These are phyloP conservation scores for Pseudonectria foliicola DNA, from an alignment of 2,329 filamentous ascomycete species.

Conservation along the genomic window DNA sequence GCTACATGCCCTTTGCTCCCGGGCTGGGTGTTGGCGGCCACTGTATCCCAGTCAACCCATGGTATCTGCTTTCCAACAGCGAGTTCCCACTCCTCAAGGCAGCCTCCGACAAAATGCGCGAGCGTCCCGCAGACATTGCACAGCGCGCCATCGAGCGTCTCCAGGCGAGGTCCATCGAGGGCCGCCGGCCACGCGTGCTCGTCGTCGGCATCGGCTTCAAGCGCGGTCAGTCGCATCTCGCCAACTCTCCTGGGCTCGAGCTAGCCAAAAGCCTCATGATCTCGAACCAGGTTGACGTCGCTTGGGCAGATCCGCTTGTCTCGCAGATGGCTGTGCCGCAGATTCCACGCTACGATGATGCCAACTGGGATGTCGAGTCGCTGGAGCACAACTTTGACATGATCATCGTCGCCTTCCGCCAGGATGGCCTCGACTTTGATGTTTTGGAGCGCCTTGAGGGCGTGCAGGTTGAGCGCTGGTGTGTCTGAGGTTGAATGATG, in stretches of 20 bases:
- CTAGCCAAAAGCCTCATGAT: conserved; percentile 31
- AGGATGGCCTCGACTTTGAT: conserved; percentile 34
- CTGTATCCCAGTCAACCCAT: conserved; percentile 50
- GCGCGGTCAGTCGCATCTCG: conserved; percentile 38
- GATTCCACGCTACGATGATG: conserved; percentile 30
- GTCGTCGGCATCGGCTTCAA: conserved; percentile 46
- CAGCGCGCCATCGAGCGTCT: conserved; percentile 28
- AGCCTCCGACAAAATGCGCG: conserved; percentile 37
- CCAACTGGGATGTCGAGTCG: conserved; percentile 30
- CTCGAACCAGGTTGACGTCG: conserved; percentile 32
- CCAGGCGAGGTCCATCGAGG: conserved; percentile 6
- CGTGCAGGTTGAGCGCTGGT: conserved; percentile 34
- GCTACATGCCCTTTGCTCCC: conserved; percentile 41
- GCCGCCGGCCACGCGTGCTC: conserved; percentile 26
- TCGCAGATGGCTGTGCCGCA: conserved; percentile 33
- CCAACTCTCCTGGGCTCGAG: conserved; percentile 40
- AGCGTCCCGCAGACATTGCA: conserved; percentile 34
- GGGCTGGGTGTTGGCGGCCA: conserved; percentile 47
- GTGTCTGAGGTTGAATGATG: conserved; percentile 11
- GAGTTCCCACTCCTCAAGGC: conserved; percentile 38
- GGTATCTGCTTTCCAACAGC: conserved; percentile 43
- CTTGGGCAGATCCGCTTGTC: conserved; percentile 38
- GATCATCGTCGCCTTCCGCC: conserved; percentile 37
- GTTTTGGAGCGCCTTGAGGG: conserved; percentile 28
- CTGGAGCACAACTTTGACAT: conserved; percentile 34